Evolutionary conservation across 2,329 filamentous ascomycete species (phyloP).

Genomic region (Endocalyx cinctus): DNA sequence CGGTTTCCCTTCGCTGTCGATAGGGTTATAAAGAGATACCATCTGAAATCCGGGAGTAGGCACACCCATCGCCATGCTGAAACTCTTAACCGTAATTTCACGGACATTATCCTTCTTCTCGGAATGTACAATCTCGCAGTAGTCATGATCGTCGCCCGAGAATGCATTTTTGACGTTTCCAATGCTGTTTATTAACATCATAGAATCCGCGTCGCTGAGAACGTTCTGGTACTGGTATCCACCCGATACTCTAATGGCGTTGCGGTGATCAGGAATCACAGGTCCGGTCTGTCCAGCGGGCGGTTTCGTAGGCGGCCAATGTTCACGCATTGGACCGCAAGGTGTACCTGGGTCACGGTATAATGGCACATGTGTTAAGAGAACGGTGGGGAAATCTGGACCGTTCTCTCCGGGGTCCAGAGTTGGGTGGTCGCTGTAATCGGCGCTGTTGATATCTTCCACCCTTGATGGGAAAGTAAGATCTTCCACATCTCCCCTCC

Average conservation of each 20-base stretch:
- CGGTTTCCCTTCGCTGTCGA: conserved; percentile 56
- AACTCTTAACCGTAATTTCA: conserved; percentile 93
- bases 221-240: conserved; percentile 99
- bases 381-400: conserved; percentile 74
- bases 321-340: conserved; percentile 83
- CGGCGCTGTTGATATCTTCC: conserved; percentile 50
- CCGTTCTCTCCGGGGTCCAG: conserved; percentile 39
- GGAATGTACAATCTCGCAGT: conserved; percentile 83
- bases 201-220: conserved; percentile 70
- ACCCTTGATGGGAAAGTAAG: conserved; percentile 54
- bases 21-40: conserved; percentile 86
- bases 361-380: conserved; percentile 87
- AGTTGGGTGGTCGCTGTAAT: conserved; percentile 34
- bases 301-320: conserved; percentile 66
- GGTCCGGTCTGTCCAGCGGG: conserved; percentile 52
- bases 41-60: conserved; percentile 81
- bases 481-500: conserved; percentile 55
- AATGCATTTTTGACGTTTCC: conserved; percentile 84
- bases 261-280: conserved; percentile 61
- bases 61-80: conserved; percentile 96
- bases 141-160: conserved; percentile 96
- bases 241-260: conserved; percentile 69
- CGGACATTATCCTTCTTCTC: conserved; percentile 59
- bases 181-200: conserved; percentile 68
- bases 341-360: conserved; percentile 78